Conservation (phyloP, 306 rosid genomes). For the Gynostemma pentaphyllum region DNA sequence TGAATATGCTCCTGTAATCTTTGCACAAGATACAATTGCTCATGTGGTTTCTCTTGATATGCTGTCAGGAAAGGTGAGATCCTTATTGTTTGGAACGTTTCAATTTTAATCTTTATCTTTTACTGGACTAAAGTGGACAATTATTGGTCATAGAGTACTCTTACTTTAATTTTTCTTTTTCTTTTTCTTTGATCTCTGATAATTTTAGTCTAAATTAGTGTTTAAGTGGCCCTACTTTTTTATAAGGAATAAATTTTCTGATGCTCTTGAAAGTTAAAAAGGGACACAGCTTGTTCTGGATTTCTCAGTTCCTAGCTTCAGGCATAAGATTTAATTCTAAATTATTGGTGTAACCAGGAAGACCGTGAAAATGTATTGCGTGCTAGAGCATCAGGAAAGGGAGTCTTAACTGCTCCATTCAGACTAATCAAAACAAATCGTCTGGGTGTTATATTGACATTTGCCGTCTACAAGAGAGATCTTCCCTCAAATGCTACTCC, state of each 20-base stretch:
- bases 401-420: conserved; percentile 90
- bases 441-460: conserved; percentile 90
- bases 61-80: conserved; percentile 73
- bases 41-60: conserved; percentile 81
- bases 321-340: neutral
- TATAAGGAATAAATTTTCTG: neutral
- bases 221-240: neutral
- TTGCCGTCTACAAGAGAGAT: conserved; percentile 86
- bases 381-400: conserved; percentile 92
- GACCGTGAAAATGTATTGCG: conserved; percentile 75
- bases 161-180: neutral
- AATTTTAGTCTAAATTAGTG: conserved; percentile 1
- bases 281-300: too few relatives aligned
- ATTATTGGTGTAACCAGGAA: conserved; percentile 39
- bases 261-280: neutral
- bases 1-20: conserved; percentile 98
- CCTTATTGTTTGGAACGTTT: conserved; percentile 11
- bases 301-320: neutral
- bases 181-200: neutral
- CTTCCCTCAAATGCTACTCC: conserved; percentile 87
- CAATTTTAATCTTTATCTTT: neutral
- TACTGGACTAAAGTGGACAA: conserved; percentile 3
- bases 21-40: conserved; percentile 88
- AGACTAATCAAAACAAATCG: conserved; percentile 74
- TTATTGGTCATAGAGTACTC: neutral